A percentile compares a stretch with the other conserved stretches of the same genome.
These are phyloP conservation scores for Stephanocyclus meneghinianus DNA, from an alignment of 352 stramenopile genomes.

Conservation along the genomic window DNA sequence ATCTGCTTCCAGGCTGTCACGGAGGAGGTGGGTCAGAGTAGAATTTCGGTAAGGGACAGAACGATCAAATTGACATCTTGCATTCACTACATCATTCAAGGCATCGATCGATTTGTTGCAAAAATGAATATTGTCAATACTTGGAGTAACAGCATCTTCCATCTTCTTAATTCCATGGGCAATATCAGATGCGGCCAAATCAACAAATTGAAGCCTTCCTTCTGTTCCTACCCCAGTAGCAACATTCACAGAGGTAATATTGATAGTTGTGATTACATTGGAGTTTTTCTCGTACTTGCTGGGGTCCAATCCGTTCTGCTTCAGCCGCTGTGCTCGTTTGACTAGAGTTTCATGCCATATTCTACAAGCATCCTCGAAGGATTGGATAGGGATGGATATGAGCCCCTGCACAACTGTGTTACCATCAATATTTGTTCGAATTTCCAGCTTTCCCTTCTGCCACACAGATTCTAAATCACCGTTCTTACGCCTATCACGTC, in stretches of 20 bases:
- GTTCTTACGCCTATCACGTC: constrained; percentile 20
- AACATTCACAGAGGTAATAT: constrained; percentile 80
- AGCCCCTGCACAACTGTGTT: constrained; percentile 77
- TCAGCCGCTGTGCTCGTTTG: constrained; percentile 42
- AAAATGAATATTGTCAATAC: constrained; percentile 55
- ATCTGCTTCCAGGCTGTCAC: constrained; percentile 92
- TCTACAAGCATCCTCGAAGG: constrained; percentile 64
- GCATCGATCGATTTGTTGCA: constrained; percentile 70
- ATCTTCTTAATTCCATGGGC: constrained; percentile 20
- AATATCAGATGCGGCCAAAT: constrained; percentile 95
- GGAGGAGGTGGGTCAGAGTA: constrained; percentile 93
- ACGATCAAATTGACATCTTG: constrained; percentile 68
- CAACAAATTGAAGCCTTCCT: constrained; percentile 94
- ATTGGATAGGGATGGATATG: constrained; percentile 58
- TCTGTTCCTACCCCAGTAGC: constrained; percentile 70
- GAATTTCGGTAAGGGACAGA: constrained; percentile 94
- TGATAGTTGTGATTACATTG: constrained; percentile 74
- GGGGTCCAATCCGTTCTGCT: constrained; percentile 50
- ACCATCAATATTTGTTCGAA: constrained; percentile 77
- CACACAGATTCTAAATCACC: constrained; percentile 29
- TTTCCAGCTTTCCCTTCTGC: constrained; percentile 66
- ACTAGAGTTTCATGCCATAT: constrained; percentile 64
- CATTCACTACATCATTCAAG: constrained; percentile 69
- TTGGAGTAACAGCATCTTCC: constrained; percentile 3
- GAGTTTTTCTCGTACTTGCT: constrained; percentile 54